A percentile compares a stretch with the other conserved stretches of the same genome.
Conservation (phyloP, 2,329 filamentous ascomycete species). For the Aspergillus caelatus region DNA sequence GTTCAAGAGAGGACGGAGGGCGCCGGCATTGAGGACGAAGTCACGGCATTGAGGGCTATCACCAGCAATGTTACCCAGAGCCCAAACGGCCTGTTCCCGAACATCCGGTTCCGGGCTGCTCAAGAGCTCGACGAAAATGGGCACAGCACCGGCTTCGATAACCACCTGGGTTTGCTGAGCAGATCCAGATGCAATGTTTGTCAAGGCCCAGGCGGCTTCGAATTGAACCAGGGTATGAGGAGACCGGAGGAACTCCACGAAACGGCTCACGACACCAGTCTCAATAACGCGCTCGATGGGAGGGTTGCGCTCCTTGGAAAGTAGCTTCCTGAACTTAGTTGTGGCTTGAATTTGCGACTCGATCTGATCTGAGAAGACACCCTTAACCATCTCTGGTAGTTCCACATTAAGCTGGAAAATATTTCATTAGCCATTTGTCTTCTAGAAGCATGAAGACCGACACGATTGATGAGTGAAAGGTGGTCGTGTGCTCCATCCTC, state of each 20-base stretch:
- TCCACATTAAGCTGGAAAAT: slow-evolving; percentile 83
- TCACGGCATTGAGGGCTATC: slow-evolving; percentile 97
- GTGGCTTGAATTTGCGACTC: slow-evolving; percentile 96
- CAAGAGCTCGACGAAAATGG: slow-evolving; percentile 96
- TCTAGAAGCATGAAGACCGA: background rate
- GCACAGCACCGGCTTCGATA: slow-evolving; percentile 95
- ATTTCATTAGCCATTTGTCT: slow-evolving; percentile 25
- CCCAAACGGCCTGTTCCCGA: slow-evolving; percentile 97
- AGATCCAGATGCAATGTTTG: slow-evolving; percentile 98
- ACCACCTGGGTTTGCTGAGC: slow-evolving; percentile 98
- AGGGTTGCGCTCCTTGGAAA: slow-evolving; percentile 98
- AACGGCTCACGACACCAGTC: slow-evolving; percentile 94
- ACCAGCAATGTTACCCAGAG: slow-evolving; percentile 96
- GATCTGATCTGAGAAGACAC: slow-evolving; percentile 98
- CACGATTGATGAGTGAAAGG: background rate
- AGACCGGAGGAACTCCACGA: slow-evolving; percentile 96
- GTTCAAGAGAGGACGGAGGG: slow-evolving; percentile 84
- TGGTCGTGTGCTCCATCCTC: slow-evolving; percentile 7
- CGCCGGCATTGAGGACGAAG: slow-evolving; percentile 89
- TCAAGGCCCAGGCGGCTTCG: slow-evolving; percentile 97
- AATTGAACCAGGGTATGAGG: slow-evolving; percentile 98
- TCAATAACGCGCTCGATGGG: slow-evolving; percentile 99
- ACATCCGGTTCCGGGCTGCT: slow-evolving; percentile 97
- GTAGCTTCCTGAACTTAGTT: slow-evolving; percentile 96
- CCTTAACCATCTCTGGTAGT: slow-evolving; percentile 95